Evolutionary conservation across 768 basidiomycete species (phyloP), one percentile per base, ranked within the genome.

Genomic region (Boletus rex-veris): DNA sequence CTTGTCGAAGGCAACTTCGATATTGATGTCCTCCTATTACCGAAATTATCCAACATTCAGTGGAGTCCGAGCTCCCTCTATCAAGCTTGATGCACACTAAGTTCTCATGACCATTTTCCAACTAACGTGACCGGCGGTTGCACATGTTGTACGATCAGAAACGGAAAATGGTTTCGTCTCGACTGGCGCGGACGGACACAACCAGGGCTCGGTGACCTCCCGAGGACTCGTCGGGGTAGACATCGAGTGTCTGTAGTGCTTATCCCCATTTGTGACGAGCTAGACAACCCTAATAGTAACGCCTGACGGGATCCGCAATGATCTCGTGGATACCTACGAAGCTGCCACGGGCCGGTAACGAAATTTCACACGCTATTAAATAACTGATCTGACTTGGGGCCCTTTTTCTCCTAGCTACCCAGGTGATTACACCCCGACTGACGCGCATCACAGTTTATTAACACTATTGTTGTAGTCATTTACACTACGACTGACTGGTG

Each of bases 401-500:
- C 21, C 18, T 46, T 44, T 31, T 54, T 7, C 16, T 48, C 11
- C 4, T 18, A 77, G 80, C 18, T 78, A 70, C 54, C 77, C 77
- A 39, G 68, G 80, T 75, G 38, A 56, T 48, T 10, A 16, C 38
- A 2, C 31, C 15, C n/a, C 19, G 43, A 37, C 59, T 67, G 33
- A 47, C 35, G 26, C 2, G 5, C 18, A 14, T 28, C n/a, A 11
- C 4, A 16, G 5, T 15, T 43, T 36, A 19, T 28, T 61, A 21
- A 63, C 43, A 9, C 35, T 14, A 31, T 6, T 40, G 1, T n/a
- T 39, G 15, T 48, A 79, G 81, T 80, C 39, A 83, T 85, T 48
- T 86, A 86, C 59, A 81, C 81, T 26, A 82, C 80, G 4, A 85
- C 81, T 8, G 72, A 78, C 63, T 87, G 84, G 85, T 88, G 86